phyloP scores from a whole-genome alignment of 169 alveolate species.

The Plasmodium yoelii region DNA sequence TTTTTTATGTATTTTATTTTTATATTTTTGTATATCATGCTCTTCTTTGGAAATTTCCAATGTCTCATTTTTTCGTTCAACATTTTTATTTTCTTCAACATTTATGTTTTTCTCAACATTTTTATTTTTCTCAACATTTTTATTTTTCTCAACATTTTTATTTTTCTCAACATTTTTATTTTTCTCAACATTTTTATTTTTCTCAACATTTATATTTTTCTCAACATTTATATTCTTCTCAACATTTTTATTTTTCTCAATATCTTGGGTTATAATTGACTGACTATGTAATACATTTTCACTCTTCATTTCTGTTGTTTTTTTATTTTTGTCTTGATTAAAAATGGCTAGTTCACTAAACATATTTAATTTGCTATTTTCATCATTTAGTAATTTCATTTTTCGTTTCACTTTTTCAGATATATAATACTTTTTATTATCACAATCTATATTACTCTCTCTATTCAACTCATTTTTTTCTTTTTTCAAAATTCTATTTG shows the following conservation, averaged over 20 bases:
- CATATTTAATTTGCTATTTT: neutral
- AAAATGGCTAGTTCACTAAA: neutral
- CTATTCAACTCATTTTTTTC: neutral
- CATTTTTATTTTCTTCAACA: neutral
- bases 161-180: neutral
- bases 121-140: neutral
- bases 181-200: neutral
- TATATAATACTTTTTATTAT: neutral
- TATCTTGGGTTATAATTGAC: neutral
- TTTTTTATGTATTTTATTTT: slow-evolving; percentile 58
- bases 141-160: neutral
- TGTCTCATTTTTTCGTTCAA: neutral
- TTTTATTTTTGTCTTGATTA: neutral
- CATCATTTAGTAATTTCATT: neutral
- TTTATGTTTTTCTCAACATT: neutral
- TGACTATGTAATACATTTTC: neutral
- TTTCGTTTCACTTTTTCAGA: neutral
- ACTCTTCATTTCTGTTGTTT: neutral
- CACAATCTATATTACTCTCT: too few relatives aligned
- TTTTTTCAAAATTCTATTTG: slow-evolving; percentile 31
- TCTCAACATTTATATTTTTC: neutral
- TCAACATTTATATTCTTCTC: neutral
- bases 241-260: neutral
- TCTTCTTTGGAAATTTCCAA: slow-evolving; percentile 58
- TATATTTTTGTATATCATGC: slow-evolving; percentile 51